Conservation (phyloP, 768 basidiomycete genomes). For the Boletus vinaceobasis region DNA sequence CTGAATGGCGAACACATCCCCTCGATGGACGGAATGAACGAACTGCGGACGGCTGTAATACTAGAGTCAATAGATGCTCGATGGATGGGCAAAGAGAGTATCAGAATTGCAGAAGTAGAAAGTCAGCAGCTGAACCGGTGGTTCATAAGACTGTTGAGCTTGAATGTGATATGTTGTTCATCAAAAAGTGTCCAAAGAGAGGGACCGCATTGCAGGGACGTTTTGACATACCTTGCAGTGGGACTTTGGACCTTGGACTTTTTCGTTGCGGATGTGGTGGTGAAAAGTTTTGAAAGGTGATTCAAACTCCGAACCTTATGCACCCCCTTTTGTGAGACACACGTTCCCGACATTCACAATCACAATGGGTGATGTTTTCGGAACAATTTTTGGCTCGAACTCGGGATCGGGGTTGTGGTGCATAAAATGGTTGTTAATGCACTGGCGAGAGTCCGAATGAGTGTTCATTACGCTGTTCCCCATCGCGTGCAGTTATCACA, state of each 20-base stretch:
- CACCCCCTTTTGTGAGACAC: background rate
- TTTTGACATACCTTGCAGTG: background rate
- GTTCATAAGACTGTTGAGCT: constrained; percentile 50
- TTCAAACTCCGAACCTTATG: constrained; percentile 1
- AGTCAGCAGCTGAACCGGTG: constrained; percentile 39
- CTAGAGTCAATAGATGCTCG: background rate
- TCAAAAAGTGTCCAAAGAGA: constrained; percentile 20
- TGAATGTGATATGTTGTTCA: constrained; percentile 43
- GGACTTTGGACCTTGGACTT: background rate
- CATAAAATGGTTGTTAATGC: too few species aligned
- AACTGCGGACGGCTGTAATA: background rate
- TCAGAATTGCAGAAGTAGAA: constrained; percentile 47
- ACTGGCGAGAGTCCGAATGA: too few species aligned
- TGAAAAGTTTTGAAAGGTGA: too few species aligned
- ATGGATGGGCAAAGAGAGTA: background rate
- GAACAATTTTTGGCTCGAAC: too few species aligned
- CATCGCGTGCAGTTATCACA: too few species aligned
- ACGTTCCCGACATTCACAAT: too few species aligned
- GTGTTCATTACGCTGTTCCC: too few species aligned
- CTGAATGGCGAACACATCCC: background rate
- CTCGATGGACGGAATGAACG: background rate
- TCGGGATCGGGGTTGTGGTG: too few species aligned
- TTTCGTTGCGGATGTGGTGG: background rate
- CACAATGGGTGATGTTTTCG: too few species aligned
- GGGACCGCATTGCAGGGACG: background rate